Evolutionary conservation across 768 basidiomycete genomes (phyloP).

Genomic region (Russula emetica): DNA sequence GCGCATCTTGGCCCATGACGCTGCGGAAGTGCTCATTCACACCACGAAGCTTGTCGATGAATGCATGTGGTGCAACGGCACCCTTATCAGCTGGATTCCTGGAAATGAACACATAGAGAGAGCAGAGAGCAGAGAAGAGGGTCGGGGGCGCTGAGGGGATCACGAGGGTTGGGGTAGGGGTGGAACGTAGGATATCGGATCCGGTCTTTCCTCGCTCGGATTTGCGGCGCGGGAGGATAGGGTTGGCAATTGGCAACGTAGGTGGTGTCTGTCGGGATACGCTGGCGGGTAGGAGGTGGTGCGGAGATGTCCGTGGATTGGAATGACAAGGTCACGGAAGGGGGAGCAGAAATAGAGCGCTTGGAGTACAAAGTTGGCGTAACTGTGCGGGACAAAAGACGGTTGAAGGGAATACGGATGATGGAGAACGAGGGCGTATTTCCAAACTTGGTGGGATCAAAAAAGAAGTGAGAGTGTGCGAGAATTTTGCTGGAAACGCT

Average conservation of each 20-base stretch:
- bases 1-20: slow-evolving; percentile 96
- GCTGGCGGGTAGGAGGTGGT: no score
- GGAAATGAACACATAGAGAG: slow-evolving; percentile 84
- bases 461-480: no score
- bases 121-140: slow-evolving; percentile 87
- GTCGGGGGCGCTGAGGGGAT: slow-evolving; percentile 65
- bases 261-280: slow-evolving; percentile 31
- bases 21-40: slow-evolving; percentile 88
- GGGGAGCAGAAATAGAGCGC: no score
- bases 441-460: no score
- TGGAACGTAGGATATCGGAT: slow-evolving; percentile 35
- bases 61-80: slow-evolving; percentile 81
- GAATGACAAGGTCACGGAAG: no score
- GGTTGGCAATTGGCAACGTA: no score
- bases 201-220: slow-evolving; percentile 49
- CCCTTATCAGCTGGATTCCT: slow-evolving; percentile 74
- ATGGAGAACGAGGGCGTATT: no score
- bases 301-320: no score
- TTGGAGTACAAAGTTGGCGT: no score
- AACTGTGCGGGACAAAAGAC: no score
- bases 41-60: slow-evolving; percentile 91
- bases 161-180: slow-evolving; percentile 37
- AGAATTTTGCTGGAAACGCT: no score
- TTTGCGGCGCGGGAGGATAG: slow-evolving; percentile 53
- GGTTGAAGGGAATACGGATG: no score